Conservation (phyloP, 768 basidiomycete genomes). For the Rhodocollybia butyracea region DNA sequence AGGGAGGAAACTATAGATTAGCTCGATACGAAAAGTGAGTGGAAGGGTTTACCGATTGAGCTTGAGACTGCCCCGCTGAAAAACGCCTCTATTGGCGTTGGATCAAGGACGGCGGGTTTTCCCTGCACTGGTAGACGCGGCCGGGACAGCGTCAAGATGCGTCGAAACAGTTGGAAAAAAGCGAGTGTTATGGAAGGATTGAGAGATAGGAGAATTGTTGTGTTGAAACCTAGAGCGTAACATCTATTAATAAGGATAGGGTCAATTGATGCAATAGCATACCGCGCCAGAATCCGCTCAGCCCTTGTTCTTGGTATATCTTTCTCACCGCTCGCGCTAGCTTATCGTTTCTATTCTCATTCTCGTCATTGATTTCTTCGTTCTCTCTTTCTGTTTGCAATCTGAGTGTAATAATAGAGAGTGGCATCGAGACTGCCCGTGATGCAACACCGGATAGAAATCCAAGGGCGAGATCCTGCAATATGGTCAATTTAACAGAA, state of each 20-base stretch:
- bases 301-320: slow-evolving; percentile 46
- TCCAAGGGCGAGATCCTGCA: slow-evolving; percentile 52
- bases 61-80: slow-evolving; percentile 55
- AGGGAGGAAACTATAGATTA: not conserved
- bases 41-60: slow-evolving; percentile 33
- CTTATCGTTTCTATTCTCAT: slow-evolving; percentile 17
- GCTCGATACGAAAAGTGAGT: not conserved
- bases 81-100: slow-evolving; percentile 46
- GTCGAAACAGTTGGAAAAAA: slow-evolving; percentile 48
- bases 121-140: slow-evolving; percentile 7
- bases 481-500: slow-evolving; percentile 31
- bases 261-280: not conserved
- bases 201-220: slow-evolving; percentile 44
- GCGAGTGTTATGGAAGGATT: slow-evolving; percentile 60
- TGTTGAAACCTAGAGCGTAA: slow-evolving; percentile 55
- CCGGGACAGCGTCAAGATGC: slow-evolving; percentile 28
- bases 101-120: slow-evolving; percentile 18
- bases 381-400: slow-evolving; percentile 43
- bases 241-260: not conserved
- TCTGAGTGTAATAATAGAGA: slow-evolving; percentile 53
- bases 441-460: slow-evolving; percentile 56
- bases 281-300: slow-evolving; percentile 59
- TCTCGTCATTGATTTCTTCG: slow-evolving; percentile 16
- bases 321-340: slow-evolving; percentile 30
- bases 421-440: slow-evolving; percentile 50